Evolutionary conservation across 305 asterid genomes (phyloP).

Genomic region (Fraxinus floribunda): DNA sequence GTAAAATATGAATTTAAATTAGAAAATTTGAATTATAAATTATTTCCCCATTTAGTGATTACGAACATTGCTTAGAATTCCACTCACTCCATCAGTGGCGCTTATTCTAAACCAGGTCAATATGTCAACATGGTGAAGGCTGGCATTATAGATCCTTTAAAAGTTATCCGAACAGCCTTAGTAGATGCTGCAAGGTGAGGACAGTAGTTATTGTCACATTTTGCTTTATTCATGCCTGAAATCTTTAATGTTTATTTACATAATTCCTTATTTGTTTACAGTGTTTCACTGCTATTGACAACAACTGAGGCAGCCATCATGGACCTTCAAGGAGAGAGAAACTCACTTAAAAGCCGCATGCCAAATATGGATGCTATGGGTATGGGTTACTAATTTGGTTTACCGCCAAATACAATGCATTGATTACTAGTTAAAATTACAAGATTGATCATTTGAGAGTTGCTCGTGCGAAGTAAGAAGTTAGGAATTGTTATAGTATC

Average conservation of each 20-base stretch:
- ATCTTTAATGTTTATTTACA: slow-evolving; percentile 12
- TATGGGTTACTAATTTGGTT: slow-evolving; percentile 38
- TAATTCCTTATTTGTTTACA: slow-evolving; percentile 26
- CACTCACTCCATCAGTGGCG: neutral
- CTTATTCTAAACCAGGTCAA: slow-evolving; percentile 41
- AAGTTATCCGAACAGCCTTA: slow-evolving; percentile 79
- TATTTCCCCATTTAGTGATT: neutral
- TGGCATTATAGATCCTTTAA: slow-evolving; percentile 81
- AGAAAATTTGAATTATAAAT: neutral
- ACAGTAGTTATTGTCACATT: neutral
- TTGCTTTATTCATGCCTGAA: neutral
- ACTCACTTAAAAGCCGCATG: slow-evolving; percentile 52
- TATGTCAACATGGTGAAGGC: slow-evolving; percentile 77
- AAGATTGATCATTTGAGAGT: neutral
- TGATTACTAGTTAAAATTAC: neutral
- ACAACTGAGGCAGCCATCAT: slow-evolving; percentile 69
- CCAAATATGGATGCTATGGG: slow-evolving; percentile 61
- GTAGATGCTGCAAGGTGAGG: slow-evolving; percentile 76
- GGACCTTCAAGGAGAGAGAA: slow-evolving; percentile 58
- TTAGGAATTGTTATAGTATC: neutral
- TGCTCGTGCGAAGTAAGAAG: neutral
- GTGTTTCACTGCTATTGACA: slow-evolving; percentile 69
- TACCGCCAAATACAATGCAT: neutral
- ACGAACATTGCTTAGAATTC: neutral
- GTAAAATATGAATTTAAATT: neutral